A percentile compares a stretch with the other conserved stretches of the same genome.
Conservation (phyloP, 352 stramenopile species). For the Saprolegnia parasitica region DNA sequence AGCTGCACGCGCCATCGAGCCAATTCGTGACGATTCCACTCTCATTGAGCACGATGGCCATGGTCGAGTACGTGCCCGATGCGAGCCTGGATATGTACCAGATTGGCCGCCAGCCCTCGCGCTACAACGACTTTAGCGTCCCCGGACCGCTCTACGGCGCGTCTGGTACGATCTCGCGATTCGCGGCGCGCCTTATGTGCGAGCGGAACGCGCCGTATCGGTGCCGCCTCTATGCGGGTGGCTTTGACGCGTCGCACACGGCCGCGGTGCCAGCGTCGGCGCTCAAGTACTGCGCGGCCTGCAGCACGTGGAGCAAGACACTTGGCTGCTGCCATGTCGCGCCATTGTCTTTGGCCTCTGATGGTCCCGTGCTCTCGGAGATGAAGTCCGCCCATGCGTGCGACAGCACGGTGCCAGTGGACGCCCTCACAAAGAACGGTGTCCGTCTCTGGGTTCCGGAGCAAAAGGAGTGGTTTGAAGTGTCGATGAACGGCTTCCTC, state of each 20-base stretch:
- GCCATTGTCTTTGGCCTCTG: neutral
- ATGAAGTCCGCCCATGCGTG: too few species aligned
- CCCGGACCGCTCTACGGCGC: constrained; percentile 63
- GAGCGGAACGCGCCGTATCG: constrained; percentile 52
- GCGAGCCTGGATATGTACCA: constrained; percentile 63
- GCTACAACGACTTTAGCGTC: constrained; percentile 73
- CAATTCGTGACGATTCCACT: constrained; percentile 11
- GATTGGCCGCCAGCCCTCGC: constrained; percentile 71
- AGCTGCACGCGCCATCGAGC: neutral
- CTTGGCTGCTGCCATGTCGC: neutral
- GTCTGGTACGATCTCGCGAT: constrained; percentile 71
- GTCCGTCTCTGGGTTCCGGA: constrained; percentile 73
- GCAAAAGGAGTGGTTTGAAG: constrained; percentile 68
- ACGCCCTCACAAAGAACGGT: constrained; percentile 78
- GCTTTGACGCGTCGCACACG: constrained; percentile 50
- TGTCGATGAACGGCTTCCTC: constrained; percentile 72
- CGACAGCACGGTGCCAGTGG: constrained; percentile 40
- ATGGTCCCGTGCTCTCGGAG: constrained; percentile 9
- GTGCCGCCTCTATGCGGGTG: constrained; percentile 60
- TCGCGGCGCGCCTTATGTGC: constrained; percentile 63
- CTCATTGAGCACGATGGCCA: constrained; percentile 48
- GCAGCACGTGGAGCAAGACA: constrained; percentile 50
- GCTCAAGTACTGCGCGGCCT: constrained; percentile 54
- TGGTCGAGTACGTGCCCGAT: constrained; percentile 61
- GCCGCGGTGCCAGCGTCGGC: constrained; percentile 61